Conservation (phyloP, 1,284 basidiomycete species). For the Ceratobasidium sp. region DNA sequence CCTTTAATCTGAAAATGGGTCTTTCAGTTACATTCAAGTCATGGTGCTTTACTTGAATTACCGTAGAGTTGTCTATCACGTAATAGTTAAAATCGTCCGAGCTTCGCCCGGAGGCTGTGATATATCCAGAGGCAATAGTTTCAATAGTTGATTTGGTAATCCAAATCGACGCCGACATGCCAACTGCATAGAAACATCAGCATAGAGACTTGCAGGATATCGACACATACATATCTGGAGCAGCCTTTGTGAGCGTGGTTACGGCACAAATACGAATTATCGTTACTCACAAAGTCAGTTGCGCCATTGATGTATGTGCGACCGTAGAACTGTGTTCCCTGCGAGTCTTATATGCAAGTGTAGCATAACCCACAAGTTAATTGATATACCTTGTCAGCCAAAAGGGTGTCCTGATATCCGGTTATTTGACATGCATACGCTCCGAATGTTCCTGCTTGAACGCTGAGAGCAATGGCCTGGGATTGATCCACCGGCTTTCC, state of each 20-base stretch:
- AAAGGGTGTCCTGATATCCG: slow-evolving; percentile 49
- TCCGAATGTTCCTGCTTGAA: slow-evolving; percentile 34
- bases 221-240: slow-evolving; percentile 6
- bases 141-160: slow-evolving; percentile 45
- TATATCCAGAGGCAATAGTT: slow-evolving; percentile 47
- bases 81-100: slow-evolving; percentile 48
- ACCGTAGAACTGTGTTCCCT: slow-evolving; percentile 48
- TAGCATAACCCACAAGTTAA: neutral
- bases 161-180: slow-evolving; percentile 46
- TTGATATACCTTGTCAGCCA: slow-evolving; percentile 45
- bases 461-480: slow-evolving; percentile 50
- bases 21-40: neutral
- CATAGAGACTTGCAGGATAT: neutral
- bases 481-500: slow-evolving; percentile 24
- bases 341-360: neutral
- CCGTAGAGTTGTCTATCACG: slow-evolving; percentile 48
- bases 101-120: slow-evolving; percentile 46
- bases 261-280: neutral
- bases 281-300: slow-evolving; percentile 45
- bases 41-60: slow-evolving; percentile 6
- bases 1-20: neutral
- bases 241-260: neutral
- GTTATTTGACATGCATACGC: slow-evolving; percentile 44
- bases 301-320: slow-evolving; percentile 46
- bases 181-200: slow-evolving; percentile 33